Conservation (phyloP, 2,329 filamentous ascomycete genomes). For the Trematosphaeria pertusa region DNA sequence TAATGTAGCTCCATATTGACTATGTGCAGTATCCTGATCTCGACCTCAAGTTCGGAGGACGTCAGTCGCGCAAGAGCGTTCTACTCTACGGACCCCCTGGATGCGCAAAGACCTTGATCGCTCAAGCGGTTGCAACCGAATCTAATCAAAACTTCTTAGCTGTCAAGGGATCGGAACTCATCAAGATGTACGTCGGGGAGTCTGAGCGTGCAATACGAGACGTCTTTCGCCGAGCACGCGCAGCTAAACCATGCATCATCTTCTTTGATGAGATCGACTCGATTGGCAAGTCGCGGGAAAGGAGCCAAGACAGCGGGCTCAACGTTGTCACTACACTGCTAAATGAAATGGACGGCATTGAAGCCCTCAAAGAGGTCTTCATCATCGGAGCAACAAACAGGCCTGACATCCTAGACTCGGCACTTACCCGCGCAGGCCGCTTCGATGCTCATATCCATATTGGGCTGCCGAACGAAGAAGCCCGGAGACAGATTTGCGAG, state of each 20-base stretch:
- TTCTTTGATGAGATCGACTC: slow-evolving; percentile 98
- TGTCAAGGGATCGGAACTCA: slow-evolving; percentile 89
- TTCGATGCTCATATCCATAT: slow-evolving; percentile 89
- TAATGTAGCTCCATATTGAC: slow-evolving; percentile 9
- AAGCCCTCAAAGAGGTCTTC: slow-evolving; percentile 80
- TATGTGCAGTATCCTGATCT: slow-evolving; percentile 42
- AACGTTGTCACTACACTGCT: slow-evolving; percentile 89
- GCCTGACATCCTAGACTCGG: slow-evolving; percentile 84
- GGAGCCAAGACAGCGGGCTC: slow-evolving; percentile 62
- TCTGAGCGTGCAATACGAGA: slow-evolving; percentile 86
- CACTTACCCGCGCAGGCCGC: slow-evolving; percentile 82
- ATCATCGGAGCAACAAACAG: slow-evolving; percentile 92
- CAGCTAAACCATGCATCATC: slow-evolving; percentile 89
- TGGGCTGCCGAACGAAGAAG: slow-evolving; percentile 75
- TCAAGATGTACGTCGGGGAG: slow-evolving; percentile 97
- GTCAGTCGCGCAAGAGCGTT: slow-evolving; percentile 73
- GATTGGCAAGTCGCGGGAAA: slow-evolving; percentile 69
- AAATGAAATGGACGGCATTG: slow-evolving; percentile 96
- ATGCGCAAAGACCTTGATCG: slow-evolving; percentile 92
- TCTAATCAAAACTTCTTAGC: slow-evolving; percentile 92
- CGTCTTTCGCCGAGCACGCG: slow-evolving; percentile 82
- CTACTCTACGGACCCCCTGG: slow-evolving; percentile 92
- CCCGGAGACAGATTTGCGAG: slow-evolving; percentile 76
- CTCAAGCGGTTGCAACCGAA: slow-evolving; percentile 89
- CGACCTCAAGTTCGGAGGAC: slow-evolving; percentile 42